A percentile compares a stretch with the other conserved stretches of the same genome.
Evolutionary conservation across 345 rosid species (phyloP).

Genomic region (Pelargonium nanum): DNA sequence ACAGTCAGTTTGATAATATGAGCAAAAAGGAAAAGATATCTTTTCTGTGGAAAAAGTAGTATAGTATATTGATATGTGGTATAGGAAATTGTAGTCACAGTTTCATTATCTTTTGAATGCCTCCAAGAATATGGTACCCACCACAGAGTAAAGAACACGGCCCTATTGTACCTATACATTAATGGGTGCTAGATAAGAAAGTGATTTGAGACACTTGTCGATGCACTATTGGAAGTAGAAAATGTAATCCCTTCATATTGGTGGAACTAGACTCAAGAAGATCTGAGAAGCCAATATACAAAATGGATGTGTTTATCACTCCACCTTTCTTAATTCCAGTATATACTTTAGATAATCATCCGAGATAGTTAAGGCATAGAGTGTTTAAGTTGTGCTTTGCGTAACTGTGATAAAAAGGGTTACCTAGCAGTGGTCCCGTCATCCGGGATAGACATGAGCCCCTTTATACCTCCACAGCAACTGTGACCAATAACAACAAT

Average conservation of each 20-base stretch:
- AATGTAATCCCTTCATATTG: background rate
- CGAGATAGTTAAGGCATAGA: background rate
- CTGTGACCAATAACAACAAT: conserved; percentile 90
- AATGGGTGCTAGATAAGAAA: no score
- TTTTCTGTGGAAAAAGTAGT: no score
- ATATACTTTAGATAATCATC: background rate
- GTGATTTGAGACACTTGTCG: background rate
- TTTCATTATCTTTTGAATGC: background rate
- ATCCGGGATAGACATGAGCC: conserved; percentile 73
- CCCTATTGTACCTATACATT: background rate
- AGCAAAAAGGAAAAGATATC: no score
- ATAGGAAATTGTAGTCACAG: no score
- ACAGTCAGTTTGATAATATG: no score
- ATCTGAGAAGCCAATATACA: background rate
- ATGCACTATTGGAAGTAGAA: background rate
- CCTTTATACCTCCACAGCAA: conserved; percentile 91
- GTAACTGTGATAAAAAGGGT: background rate
- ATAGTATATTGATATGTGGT: no score
- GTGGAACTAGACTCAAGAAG: background rate
- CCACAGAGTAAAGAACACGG: background rate
- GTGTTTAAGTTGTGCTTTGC: background rate
- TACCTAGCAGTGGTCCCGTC: conserved; percentile 51
- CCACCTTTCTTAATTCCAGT: background rate
- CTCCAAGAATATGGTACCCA: background rate
- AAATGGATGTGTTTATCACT: background rate